Percentiles rank a stretch among this genome's conserved stretches.
These are phyloP conservation scores for Solanum arcanum DNA, from an alignment of 257 asterid genomes.

Conservation along the genomic window DNA sequence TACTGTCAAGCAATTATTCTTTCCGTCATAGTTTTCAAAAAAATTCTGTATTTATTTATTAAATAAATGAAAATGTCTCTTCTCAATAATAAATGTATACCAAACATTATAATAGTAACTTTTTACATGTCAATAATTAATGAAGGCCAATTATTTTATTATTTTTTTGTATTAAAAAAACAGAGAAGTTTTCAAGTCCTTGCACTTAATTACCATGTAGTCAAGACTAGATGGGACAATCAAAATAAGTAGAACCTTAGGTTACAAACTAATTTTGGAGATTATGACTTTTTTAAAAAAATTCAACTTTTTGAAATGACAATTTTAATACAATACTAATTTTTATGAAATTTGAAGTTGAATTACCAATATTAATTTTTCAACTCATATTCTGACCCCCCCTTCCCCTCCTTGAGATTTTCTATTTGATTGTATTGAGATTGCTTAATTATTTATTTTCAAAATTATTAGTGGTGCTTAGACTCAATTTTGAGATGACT, in stretches of 20 bases:
- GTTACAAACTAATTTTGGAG: background rate
- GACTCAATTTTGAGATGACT: too few species aligned
- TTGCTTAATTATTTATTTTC: background rate
- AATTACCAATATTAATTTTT: too few species aligned
- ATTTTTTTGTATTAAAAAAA: too few species aligned
- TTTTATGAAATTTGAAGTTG: background rate
- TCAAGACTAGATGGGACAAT: background rate
- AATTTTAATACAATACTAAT: background rate
- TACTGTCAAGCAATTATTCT: background rate
- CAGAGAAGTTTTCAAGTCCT: too few species aligned
- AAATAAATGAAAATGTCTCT: background rate
- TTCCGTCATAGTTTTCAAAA: background rate
- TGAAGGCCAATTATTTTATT: too few species aligned
- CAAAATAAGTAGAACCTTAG: background rate
- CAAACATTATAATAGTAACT: background rate
- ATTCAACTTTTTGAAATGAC: too few species aligned
- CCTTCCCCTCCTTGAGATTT: rapidly evolving
- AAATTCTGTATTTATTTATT: background rate
- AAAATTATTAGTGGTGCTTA: too few species aligned
- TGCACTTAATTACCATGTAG: background rate
- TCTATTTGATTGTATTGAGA: too few species aligned
- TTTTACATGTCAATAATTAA: background rate
- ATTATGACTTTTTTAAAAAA: background rate
- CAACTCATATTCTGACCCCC: background rate
- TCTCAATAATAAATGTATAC: background rate